Percentiles rank a stretch among this genome's conserved stretches.
phyloP scores from a whole-genome alignment of 2,329 filamentous ascomycete species.

The Ceratocystis eucalypticola region DNA sequence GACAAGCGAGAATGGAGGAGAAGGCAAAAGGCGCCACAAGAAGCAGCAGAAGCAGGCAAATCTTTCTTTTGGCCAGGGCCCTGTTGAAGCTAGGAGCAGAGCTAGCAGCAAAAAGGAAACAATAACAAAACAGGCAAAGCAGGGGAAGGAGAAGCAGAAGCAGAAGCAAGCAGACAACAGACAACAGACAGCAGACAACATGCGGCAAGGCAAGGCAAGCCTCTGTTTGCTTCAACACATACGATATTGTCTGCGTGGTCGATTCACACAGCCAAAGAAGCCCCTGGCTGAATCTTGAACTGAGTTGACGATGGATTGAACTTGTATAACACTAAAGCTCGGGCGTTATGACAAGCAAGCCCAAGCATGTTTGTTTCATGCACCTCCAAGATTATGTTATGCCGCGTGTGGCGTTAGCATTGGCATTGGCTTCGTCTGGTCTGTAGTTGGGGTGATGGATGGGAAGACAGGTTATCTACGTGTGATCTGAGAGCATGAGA shows the following conservation, averaged over 20 bases:
- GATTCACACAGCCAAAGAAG: not conserved
- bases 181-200: not conserved
- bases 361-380: constrained; percentile 7
- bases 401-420: not conserved
- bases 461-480: not conserved
- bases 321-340: constrained; percentile 2
- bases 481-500: not conserved
- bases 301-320: not conserved
- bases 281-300: not conserved
- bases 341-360: not conserved
- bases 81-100: not conserved
- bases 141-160: not conserved
- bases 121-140: not conserved
- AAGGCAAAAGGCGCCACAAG: not conserved
- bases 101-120: not conserved
- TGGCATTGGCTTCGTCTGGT: not conserved
- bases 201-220: not conserved
- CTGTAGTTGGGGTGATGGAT: not conserved
- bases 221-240: too few species aligned
- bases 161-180: not conserved
- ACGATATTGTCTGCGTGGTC: not conserved
- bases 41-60: too few species aligned
- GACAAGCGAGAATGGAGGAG: not conserved
- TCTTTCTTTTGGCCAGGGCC: too few species aligned
- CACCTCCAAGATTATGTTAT: constrained; percentile 7